These are phyloP conservation scores for Solanum habrochaites DNA, from an alignment of 257 asterid genomes.

Conservation along the genomic window DNA sequence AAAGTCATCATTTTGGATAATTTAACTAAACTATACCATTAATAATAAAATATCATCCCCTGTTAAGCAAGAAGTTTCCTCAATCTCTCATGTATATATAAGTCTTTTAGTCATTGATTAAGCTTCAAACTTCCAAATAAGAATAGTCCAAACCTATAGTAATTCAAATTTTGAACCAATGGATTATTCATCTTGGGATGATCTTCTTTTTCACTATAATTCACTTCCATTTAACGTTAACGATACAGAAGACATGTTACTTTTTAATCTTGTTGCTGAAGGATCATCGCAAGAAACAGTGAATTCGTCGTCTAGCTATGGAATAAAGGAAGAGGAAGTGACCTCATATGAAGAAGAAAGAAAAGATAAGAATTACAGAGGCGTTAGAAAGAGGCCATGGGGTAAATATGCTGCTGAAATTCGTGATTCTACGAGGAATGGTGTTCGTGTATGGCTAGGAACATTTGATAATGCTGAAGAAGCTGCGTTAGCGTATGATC, in stretches of 20 bases:
- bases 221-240: slow-evolving; percentile 58
- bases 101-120: background rate
- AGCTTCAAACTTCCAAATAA: background rate
- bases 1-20: background rate
- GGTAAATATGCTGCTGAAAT: slow-evolving; percentile 89
- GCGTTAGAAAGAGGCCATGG: slow-evolving; percentile 81
- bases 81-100: background rate
- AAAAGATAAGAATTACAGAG: slow-evolving; percentile 37
- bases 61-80: background rate
- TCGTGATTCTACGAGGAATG: slow-evolving; percentile 72
- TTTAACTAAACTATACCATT: background rate
- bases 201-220: slow-evolving; percentile 5
- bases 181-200: slow-evolving; percentile 19
- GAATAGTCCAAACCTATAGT: background rate
- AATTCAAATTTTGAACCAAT: background rate
- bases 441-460: slow-evolving; percentile 79
- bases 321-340: slow-evolving; percentile 43
- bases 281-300: slow-evolving; percentile 12
- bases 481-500: slow-evolving; percentile 85
- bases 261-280: slow-evolving; percentile 26
- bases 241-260: slow-evolving; percentile 65
- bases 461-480: slow-evolving; percentile 79
- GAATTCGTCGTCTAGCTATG: slow-evolving; percentile 1
- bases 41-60: background rate
- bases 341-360: slow-evolving; percentile 5